Evolutionary conservation across 164 flowering plant genomes (phyloP), one percentile per base, ranked within the genome.

Genomic region (Magnolia officinalis): DNA sequence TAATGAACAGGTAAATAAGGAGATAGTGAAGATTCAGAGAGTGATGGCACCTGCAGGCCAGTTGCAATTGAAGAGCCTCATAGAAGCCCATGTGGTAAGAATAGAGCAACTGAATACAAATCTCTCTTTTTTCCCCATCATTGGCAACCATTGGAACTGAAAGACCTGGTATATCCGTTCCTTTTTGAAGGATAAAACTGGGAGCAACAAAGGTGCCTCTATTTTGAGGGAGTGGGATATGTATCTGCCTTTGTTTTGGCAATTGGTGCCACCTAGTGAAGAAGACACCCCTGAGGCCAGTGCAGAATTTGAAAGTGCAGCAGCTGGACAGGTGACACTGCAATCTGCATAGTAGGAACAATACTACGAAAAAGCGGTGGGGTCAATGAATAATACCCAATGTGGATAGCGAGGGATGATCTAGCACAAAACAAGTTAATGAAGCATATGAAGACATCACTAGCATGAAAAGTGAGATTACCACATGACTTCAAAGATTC

Each of bases 241-340:
- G 73, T 94, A 94, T 81, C 83, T 94, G 75, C 88, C 97, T 8
- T 90, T 90, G 71, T 94, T 96, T 80, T 96, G 98, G 98, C 99
- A 96, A 83, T 81, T 96, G 71, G 98, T 96, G 74, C 99, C 99
- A 4, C 98, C 99, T 1, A 96, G 99, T 83, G 99, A 96, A 81
- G 99, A 96, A 90, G 99, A 96, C 89, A 96, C 98, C 4, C 98
- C 98, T 0, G 99, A 96, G 85, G 99, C 99, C 59, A 80, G 87
- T 85, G 88, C 87, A 1, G 92, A 88, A 14, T 91, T 80, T 72
- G 90, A 86, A 71, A 80, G 70, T 81, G 76, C 81, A 63, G 63
- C 83, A 61, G 73, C 90, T 26, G 91, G 80, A 1, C 79, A 84
- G 81, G 91, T 92, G 75, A 88, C 90, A 16, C 80, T 91, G 76